Conservation (phyloP, 192 early-diverging fungal genomes). For the Umbelopsis sp. region DNA sequence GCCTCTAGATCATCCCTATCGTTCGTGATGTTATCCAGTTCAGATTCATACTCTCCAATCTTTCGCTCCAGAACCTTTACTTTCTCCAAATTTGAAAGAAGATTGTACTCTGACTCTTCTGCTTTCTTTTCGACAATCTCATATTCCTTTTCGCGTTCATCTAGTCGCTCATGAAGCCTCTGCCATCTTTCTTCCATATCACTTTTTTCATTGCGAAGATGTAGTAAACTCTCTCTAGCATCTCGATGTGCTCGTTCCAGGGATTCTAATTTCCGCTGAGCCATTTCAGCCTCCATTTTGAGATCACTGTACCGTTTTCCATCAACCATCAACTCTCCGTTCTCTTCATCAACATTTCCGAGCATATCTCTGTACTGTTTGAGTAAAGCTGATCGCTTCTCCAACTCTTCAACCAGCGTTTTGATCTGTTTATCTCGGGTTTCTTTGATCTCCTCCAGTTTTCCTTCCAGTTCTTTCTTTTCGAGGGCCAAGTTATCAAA, state of each 20-base stretch:
- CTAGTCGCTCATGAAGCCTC: neutral
- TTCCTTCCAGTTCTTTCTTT: slow-evolving; percentile 16
- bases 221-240: neutral
- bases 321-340: neutral
- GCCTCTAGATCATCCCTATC: neutral
- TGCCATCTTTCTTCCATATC: slow-evolving; percentile 20
- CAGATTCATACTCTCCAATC: neutral
- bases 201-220: slow-evolving; percentile 8
- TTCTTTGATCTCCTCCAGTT: slow-evolving; percentile 8
- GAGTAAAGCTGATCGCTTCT: neutral
- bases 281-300: slow-evolving; percentile 1
- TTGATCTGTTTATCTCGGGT: slow-evolving; percentile 13
- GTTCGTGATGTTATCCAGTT: neutral
- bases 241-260: slow-evolving; percentile 12
- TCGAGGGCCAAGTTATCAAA: slow-evolving; percentile 5
- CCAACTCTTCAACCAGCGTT: slow-evolving; percentile 10
- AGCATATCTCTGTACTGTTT: slow-evolving; percentile 11
- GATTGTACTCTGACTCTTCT: neutral
- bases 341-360: neutral
- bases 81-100: slow-evolving; percentile 19
- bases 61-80: slow-evolving; percentile 13
- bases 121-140: slow-evolving; percentile 17
- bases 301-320: slow-evolving; percentile 11
- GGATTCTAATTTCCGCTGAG: slow-evolving; percentile 7
- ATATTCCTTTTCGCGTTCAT: slow-evolving; percentile 15